Evolutionary conservation across 2,329 filamentous ascomycete species (phyloP).

Genomic region (Colletotrichum phormii): DNA sequence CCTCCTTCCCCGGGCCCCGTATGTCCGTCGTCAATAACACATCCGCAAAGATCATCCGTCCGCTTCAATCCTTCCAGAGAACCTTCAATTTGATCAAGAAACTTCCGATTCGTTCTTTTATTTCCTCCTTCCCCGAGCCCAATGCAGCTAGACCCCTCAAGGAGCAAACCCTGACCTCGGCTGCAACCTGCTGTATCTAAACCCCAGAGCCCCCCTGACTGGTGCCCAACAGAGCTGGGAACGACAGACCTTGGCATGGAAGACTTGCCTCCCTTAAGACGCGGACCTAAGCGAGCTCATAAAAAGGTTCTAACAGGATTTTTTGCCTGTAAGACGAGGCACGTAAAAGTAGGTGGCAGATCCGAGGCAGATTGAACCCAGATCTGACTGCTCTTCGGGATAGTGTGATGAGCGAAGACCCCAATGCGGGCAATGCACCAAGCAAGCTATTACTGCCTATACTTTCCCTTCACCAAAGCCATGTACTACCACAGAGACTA

Average conservation of each 20-base stretch:
- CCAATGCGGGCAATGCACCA: slow-evolving; percentile 52
- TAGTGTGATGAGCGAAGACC: slow-evolving; percentile 54
- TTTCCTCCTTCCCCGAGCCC: accelerated
- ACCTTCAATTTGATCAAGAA: too few relatives aligned
- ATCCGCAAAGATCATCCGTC: neutral
- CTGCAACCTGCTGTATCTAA: too few relatives aligned
- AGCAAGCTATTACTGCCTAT: slow-evolving; percentile 51
- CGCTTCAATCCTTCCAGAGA: too few relatives aligned
- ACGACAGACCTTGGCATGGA: neutral
- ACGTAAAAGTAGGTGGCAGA: slow-evolving; percentile 48
- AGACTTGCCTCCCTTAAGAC: neutral
- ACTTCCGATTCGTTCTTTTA: too few relatives aligned
- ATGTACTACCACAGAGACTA: neutral
- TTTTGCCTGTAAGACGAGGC: slow-evolving; percentile 50
- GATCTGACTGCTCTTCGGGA: neutral
- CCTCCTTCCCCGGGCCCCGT: neutral
- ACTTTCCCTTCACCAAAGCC: slow-evolving; percentile 41
- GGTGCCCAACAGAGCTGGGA: neutral
- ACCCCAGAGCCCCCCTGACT: too few relatives aligned
- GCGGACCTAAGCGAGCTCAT: slow-evolving; percentile 15
- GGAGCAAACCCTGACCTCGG: too few relatives aligned
- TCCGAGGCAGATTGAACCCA: too few relatives aligned
- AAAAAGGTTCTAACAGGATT: slow-evolving; percentile 52
- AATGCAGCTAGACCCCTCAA: too few relatives aligned
- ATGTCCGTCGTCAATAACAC: neutral